phyloP scores from a whole-genome alignment of 306 rosid species.

The Begonia peltatifolia region DNA sequence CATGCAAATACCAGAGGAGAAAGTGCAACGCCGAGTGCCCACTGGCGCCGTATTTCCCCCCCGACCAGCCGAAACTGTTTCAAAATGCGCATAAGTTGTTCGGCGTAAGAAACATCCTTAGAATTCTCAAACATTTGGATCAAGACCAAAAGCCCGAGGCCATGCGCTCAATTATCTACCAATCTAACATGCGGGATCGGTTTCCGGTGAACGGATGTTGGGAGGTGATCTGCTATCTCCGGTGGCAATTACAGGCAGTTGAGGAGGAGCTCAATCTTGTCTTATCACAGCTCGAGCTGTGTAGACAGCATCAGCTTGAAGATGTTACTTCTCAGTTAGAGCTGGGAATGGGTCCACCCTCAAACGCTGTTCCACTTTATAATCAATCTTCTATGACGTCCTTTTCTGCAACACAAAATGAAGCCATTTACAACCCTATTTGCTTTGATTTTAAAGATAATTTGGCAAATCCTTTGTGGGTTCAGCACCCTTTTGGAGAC shows the following conservation, averaged over 20 bases:
- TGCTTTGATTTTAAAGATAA: constrained; percentile 32
- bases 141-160: constrained; percentile 4
- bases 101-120: constrained; percentile 16
- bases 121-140: neutral
- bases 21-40: constrained; percentile 15
- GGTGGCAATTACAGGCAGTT: constrained; percentile 21
- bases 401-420: constrained; percentile 11
- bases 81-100: constrained; percentile 22
- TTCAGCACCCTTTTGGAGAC: constrained; percentile 15
- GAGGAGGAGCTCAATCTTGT: constrained; percentile 50
- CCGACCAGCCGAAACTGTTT: constrained; percentile 10
- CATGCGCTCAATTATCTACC: constrained; percentile 16
- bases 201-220: constrained; percentile 12
- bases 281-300: constrained; percentile 38
- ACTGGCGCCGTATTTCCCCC: constrained; percentile 20
- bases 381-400: constrained; percentile 23
- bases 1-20: constrained; percentile 21
- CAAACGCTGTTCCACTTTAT: constrained; percentile 20
- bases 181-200: constrained; percentile 15
- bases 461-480: constrained; percentile 27
- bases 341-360: constrained; percentile 40
- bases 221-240: constrained; percentile 20
- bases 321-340: constrained; percentile 41
- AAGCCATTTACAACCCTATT: constrained; percentile 19
- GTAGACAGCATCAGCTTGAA: constrained; percentile 36